Conservation (phyloP, 495 filamentous ascomycete species). For the Glutinoglossum americanum region DNA sequence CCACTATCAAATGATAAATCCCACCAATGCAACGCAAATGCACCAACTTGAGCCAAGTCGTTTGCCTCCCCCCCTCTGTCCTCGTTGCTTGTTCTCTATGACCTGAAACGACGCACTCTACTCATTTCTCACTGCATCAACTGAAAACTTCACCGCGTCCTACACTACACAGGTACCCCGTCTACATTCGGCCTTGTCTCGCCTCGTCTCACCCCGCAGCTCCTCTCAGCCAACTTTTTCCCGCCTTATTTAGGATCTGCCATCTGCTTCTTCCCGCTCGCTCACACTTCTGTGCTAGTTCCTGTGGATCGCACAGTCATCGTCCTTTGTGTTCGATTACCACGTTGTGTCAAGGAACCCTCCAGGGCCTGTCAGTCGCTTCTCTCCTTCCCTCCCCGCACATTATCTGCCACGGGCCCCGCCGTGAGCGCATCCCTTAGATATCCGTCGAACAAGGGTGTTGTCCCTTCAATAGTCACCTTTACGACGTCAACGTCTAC, state of each 20-base stretch:
- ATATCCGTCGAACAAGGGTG: not conserved
- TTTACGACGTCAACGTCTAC: not conserved
- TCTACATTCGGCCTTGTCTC: not conserved
- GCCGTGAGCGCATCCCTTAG: not conserved
- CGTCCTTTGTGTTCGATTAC: not conserved
- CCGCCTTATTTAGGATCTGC: not conserved
- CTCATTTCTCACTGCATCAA: not conserved
- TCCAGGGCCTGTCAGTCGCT: not conserved
- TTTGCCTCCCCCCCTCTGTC: not conserved
- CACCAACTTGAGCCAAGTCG: too few relatives aligned
- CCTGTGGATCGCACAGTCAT: not conserved
- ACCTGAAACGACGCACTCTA: not conserved
- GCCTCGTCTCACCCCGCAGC: not conserved
- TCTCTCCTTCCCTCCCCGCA: not conserved
- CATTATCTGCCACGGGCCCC: not conserved
- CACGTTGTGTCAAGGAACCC: not conserved
- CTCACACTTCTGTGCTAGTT: not conserved
- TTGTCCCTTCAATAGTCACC: not conserved
- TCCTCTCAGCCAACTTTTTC: not conserved
- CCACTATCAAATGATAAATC: not conserved
- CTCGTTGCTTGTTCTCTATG: not conserved
- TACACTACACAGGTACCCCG: not conserved
- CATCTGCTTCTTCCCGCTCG: not conserved
- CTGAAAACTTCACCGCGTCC: too few relatives aligned
- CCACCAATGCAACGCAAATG: not conserved